Conservation (phyloP, 352 stramenopile species). For the Phytophthora hybrid region DNA sequence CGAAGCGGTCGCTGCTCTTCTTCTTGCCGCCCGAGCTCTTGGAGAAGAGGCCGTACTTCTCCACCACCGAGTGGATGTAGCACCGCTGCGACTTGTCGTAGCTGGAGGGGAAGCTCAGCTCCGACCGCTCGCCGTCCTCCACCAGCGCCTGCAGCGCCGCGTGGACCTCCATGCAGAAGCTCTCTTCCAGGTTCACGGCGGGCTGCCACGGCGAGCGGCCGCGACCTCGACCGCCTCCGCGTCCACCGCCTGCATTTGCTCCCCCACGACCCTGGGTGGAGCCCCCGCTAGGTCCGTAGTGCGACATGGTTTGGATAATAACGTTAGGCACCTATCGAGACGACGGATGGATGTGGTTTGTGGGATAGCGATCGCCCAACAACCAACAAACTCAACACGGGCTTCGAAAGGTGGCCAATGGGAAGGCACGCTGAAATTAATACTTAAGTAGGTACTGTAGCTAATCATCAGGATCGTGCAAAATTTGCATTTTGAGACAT, state of each 20-base stretch:
- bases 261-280: slow-evolving; percentile 14
- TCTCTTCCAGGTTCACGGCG: slow-evolving; percentile 69
- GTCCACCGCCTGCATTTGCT: too few species aligned
- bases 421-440: too few species aligned
- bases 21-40: slow-evolving; percentile 88
- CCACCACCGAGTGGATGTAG: slow-evolving; percentile 84
- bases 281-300: slow-evolving; percentile 11
- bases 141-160: slow-evolving; percentile 67
- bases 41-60: slow-evolving; percentile 85
- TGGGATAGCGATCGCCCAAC: too few species aligned
- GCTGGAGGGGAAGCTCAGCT: slow-evolving; percentile 74
- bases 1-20: slow-evolving; percentile 62
- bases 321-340: too few species aligned
- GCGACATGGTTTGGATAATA: slow-evolving; percentile 20
- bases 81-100: slow-evolving; percentile 82
- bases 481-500: too few species aligned
- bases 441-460: too few species aligned
- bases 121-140: slow-evolving; percentile 59
- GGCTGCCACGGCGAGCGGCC: slow-evolving; percentile 23
- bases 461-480: too few species aligned
- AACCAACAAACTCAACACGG: too few species aligned
- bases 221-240: slow-evolving; percentile 1
- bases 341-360: too few species aligned
- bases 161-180: slow-evolving; percentile 77
- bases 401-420: too few species aligned